Percentiles rank a stretch among this genome's conserved stretches.
phyloP scores from a whole-genome alignment of 768 basidiomycete species.

The Krasilnikovozyma curviuscula region DNA sequence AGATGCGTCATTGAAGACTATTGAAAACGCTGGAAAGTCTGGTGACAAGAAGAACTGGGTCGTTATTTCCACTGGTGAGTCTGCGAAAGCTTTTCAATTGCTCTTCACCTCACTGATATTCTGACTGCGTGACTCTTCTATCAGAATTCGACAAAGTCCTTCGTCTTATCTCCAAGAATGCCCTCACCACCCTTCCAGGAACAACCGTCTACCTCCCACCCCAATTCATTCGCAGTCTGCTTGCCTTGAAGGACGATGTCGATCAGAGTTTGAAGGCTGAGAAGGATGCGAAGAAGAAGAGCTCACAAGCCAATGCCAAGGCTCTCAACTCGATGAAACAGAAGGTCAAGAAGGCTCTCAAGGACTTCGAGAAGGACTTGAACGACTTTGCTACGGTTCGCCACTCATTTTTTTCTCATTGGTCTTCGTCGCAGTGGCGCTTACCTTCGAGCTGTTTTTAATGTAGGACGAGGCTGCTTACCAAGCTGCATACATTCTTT shows the following conservation, averaged over 20 bases:
- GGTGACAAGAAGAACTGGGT: constrained; percentile 62
- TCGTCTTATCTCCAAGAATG: constrained; percentile 72
- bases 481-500: constrained; percentile 44
- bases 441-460: not conserved
- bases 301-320: constrained; percentile 87
- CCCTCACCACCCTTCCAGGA: constrained; percentile 64
- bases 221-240: constrained; percentile 16
- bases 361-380: constrained; percentile 69
- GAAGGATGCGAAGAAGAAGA: constrained; percentile 86
- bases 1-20: constrained; percentile 71
- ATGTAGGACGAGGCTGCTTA: constrained; percentile 71
- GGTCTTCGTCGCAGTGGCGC: not conserved
- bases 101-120: not conserved
- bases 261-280: constrained; percentile 60
- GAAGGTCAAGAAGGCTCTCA: constrained; percentile 74
- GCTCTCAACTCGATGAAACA: constrained; percentile 96
- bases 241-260: constrained; percentile 35
- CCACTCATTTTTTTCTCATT: not conserved
- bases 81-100: not conserved
- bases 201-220: constrained; percentile 70
- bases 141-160: constrained; percentile 88
- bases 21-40: constrained; percentile 87
- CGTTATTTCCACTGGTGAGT: constrained; percentile 63
- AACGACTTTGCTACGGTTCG: constrained; percentile 59
- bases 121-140: not conserved